A percentile compares a stretch with the other conserved stretches of the same genome.
These are phyloP conservation scores for Pseudogymnoascus sp. DNA, from an alignment of 2,329 filamentous ascomycete genomes.

Conservation along the genomic window DNA sequence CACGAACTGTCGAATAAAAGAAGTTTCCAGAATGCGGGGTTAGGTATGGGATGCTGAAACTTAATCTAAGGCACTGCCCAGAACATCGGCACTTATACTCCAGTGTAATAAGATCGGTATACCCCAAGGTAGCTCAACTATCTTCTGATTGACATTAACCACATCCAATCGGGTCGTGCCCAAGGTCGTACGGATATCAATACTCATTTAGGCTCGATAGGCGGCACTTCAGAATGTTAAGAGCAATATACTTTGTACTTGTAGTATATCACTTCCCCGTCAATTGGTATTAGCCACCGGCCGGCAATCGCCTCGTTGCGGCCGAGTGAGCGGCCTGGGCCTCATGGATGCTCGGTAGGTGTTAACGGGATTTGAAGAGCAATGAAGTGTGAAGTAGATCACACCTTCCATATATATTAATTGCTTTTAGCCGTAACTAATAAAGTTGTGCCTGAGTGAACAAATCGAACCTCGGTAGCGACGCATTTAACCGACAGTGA, in stretches of 20 bases:
- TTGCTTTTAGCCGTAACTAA: neutral
- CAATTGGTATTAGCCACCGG: neutral
- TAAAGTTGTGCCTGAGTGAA: neutral
- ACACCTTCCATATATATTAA: neutral
- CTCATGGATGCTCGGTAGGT: neutral
- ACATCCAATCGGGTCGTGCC: neutral
- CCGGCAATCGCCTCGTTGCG: neutral
- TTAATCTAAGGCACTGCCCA: neutral
- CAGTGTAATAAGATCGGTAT: neutral
- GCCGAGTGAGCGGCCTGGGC: neutral
- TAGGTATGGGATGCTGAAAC: neutral
- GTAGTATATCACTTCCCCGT: neutral
- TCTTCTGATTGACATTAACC: neutral
- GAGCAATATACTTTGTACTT: neutral
- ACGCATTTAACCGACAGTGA: neutral
- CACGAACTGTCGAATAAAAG: neutral
- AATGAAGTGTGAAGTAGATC: neutral
- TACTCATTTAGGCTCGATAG: neutral
- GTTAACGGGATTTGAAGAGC: neutral
- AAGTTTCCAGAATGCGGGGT: neutral
- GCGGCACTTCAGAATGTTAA: neutral
- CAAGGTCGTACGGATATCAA: neutral
- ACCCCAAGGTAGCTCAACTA: neutral
- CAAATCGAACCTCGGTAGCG: neutral
- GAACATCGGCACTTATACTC: neutral